Evolutionary conservation across 73 alveolate species (phyloP).

Genomic region (Paramecium caudatum): DNA sequence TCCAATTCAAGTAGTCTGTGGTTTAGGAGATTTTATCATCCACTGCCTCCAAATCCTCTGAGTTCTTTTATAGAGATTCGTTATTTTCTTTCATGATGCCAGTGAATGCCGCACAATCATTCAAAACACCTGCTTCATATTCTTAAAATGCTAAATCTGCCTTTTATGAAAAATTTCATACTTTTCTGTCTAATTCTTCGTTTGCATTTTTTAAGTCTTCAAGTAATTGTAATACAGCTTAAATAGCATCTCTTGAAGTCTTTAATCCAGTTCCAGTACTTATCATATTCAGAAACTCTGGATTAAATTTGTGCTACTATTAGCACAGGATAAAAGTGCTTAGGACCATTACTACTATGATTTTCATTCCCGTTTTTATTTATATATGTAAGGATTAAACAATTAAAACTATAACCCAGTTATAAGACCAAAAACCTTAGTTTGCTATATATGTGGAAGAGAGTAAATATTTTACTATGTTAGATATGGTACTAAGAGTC

Average conservation of each 20-base stretch:
- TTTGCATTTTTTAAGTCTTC: constrained; percentile 64
- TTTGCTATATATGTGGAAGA: constrained; percentile 95
- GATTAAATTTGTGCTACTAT: constrained; percentile 43
- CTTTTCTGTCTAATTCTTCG: constrained; percentile 63
- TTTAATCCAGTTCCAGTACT: constrained; percentile 38
- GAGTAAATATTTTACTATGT: constrained; percentile 74
- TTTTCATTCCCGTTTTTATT: constrained; percentile 49
- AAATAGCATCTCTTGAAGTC: constrained; percentile 39
- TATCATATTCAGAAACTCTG: constrained; percentile 53
- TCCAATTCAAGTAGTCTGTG: constrained; percentile 62
- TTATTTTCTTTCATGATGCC: constrained; percentile 46
- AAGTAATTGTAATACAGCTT: constrained; percentile 41
- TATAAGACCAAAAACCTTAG: constrained; percentile 86
- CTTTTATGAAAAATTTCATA: neutral
- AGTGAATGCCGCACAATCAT: constrained; percentile 57
- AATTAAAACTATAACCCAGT: constrained; percentile 17
- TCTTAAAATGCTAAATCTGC: constrained; percentile 59
- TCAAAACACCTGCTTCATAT: constrained; percentile 60
- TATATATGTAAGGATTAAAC: constrained; percentile 46
- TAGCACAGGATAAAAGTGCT: neutral
- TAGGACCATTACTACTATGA: neutral
- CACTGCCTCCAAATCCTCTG: constrained; percentile 61
- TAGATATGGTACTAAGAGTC: constrained; percentile 88
- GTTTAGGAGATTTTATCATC: constrained; percentile 63
- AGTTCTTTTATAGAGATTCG: constrained; percentile 56